A percentile compares a stretch with the other conserved stretches of the same genome.
phyloP scores from a whole-genome alignment of 2,329 filamentous ascomycete species.

The Colletotrichum navitas region DNA sequence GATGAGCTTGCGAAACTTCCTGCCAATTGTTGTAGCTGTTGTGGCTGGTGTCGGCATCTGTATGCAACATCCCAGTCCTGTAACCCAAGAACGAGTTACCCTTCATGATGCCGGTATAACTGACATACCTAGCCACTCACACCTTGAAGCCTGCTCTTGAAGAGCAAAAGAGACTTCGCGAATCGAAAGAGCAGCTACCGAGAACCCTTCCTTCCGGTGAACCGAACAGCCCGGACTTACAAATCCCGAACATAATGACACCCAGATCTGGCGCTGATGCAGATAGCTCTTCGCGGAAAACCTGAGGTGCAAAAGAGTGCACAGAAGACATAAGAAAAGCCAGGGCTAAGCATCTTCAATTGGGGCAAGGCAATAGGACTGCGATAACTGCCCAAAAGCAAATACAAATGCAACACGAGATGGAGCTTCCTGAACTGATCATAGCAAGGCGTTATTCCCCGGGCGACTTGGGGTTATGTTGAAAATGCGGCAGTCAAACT shows the following conservation, averaged over 20 bases:
- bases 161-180: constrained; percentile 32
- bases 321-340: background rate
- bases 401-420: background rate
- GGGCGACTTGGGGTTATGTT: background rate
- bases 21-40: constrained; percentile 30
- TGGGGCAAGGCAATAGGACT: background rate
- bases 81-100: background rate
- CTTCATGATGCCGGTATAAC: background rate
- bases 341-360: background rate
- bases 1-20: constrained; percentile 35
- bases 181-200: constrained; percentile 3
- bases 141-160: constrained; percentile 32
- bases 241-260: constrained; percentile 10
- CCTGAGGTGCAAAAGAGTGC: background rate
- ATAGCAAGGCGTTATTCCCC: background rate
- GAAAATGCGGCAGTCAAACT: background rate
- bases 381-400: background rate
- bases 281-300: background rate
- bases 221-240: constrained; percentile 7
- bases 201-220: background rate
- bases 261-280: background rate
- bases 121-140: constrained; percentile 28
- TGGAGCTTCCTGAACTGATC: background rate
- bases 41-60: constrained; percentile 33
- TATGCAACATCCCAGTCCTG: constrained; percentile 3